These are phyloP conservation scores for Arabidopsis thaliana DNA, from an alignment of 345 rosid genomes.

Conservation along the genomic window TAIR10.1 NC_003076.8:17247001-17247500, in stretches of 20 bases:
- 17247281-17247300: conserved; percentile 24
- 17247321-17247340: conserved; percentile 32
- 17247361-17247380: conserved; percentile 28
- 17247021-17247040: conserved; percentile 42
- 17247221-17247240: neutral
- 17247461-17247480: neutral
- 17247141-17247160: conserved; percentile 49
- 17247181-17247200: conserved; percentile 37
- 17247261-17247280: neutral
- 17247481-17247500: conserved; percentile 18
- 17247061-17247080: conserved; percentile 41
- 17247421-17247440: neutral
- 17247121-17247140: conserved; percentile 41
- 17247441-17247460: neutral
- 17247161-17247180: conserved; percentile 38
- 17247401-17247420: conserved; percentile 17
- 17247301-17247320: conserved; percentile 20
- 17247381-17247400: conserved; percentile 34
- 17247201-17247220: conserved; percentile 10
- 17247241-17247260: neutral
- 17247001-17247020: conserved; percentile 32
- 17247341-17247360: conserved; percentile 31
- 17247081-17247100: conserved; percentile 42
- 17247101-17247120: conserved; percentile 44
- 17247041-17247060: conserved; percentile 41